Percentiles rank a stretch among this genome's conserved stretches.
Evolutionary conservation across 2,329 filamentous ascomycete species (phyloP).

Genomic region (Alternaria viburni): DNA sequence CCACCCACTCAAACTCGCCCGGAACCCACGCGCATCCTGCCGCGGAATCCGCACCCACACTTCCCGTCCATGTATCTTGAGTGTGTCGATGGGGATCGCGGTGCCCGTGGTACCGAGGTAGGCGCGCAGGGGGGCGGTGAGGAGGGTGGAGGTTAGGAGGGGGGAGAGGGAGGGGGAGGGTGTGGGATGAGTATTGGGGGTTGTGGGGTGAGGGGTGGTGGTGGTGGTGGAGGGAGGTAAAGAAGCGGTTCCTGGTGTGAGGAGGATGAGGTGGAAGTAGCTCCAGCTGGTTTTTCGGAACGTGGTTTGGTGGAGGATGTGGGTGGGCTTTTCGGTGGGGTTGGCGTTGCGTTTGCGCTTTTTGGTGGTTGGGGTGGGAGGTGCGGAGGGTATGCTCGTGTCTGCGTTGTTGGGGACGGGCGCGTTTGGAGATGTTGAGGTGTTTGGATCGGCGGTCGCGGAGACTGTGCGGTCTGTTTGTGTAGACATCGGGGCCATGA

Average conservation of each 20-base stretch:
- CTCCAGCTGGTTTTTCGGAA: slow-evolving; percentile 48
- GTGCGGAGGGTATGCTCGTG: not conserved
- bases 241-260: slow-evolving; percentile 16
- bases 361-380: not conserved
- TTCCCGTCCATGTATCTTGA: slow-evolving; percentile 53
- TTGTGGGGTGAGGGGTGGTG: slow-evolving; percentile 49
- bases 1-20: slow-evolving; percentile 35
- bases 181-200: not conserved
- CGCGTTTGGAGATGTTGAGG: not conserved
- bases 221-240: not conserved
- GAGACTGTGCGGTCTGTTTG: fast-evolving
- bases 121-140: slow-evolving; percentile 67
- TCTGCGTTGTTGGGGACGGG: not conserved
- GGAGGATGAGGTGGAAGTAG: slow-evolving; percentile 52
- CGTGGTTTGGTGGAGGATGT: slow-evolving; percentile 45
- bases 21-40: slow-evolving; percentile 31
- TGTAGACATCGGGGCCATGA: not conserved
- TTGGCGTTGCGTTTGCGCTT: slow-evolving; percentile 22
- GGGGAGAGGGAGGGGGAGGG: slow-evolving; percentile 53
- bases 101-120: slow-evolving; percentile 74
- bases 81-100: slow-evolving; percentile 72
- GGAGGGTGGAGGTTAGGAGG: slow-evolving; percentile 67
- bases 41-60: slow-evolving; percentile 36
- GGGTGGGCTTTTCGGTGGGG: slow-evolving; percentile 1
- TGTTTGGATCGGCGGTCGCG: not conserved